Conservation (phyloP, 371 early-diverging fungal species). For the Rhizopus delemar region DNA sequence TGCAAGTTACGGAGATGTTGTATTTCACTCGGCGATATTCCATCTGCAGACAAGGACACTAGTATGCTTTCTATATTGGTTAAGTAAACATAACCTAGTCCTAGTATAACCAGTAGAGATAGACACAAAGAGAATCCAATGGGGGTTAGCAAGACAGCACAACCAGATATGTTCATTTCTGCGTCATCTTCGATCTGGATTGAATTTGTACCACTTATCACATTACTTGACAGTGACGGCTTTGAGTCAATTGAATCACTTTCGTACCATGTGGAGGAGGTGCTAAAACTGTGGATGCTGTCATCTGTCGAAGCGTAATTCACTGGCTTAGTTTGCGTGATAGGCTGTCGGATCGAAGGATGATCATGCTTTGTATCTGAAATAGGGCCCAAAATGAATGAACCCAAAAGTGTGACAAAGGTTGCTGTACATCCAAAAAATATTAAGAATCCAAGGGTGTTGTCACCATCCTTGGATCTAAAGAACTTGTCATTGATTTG, state of each 20-base stretch:
- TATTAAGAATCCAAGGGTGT: constrained; percentile 36
- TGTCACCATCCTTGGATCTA: constrained; percentile 19
- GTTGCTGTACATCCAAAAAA: constrained; percentile 32
- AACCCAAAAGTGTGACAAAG: constrained; percentile 27
- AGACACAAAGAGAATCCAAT: constrained; percentile 37
- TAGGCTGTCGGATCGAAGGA: neutral
- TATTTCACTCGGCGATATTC: constrained; percentile 6
- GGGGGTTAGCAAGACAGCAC: constrained; percentile 34
- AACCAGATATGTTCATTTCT: constrained; percentile 20
- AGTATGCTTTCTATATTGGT: constrained; percentile 44
- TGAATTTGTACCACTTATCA: constrained; percentile 10
- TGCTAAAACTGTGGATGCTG: constrained; percentile 23
- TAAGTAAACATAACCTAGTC: constrained; percentile 50
- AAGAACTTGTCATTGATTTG: constrained; percentile 49
- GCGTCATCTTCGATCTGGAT: constrained; percentile 3
- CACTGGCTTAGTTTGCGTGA: neutral
- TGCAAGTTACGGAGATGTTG: constrained; percentile 45
- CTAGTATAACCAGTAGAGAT: constrained; percentile 36
- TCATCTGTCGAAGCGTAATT: constrained; percentile 1
- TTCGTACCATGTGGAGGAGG: constrained; percentile 20
- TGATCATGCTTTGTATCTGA: neutral
- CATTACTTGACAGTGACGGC: constrained; percentile 12
- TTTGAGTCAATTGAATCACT: constrained; percentile 11
- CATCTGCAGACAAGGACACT: constrained; percentile 24
- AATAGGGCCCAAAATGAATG: constrained; percentile 33